These are phyloP conservation scores for Penicillium robsamsonii DNA, from an alignment of 495 filamentous ascomycete species.

Conservation along the genomic window DNA sequence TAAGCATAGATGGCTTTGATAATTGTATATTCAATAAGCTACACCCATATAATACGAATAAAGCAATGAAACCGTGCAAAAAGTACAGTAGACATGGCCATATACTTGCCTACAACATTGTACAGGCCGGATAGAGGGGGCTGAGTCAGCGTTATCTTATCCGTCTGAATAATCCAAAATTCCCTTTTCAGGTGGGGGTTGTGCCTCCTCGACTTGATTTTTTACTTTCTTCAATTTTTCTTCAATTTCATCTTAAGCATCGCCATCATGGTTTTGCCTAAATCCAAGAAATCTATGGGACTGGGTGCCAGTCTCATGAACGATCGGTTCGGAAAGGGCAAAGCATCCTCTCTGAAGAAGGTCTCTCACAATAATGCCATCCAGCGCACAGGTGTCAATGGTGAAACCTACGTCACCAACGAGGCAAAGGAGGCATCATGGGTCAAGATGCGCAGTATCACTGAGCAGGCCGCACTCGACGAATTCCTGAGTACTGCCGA, in stretches of 20 bases:
- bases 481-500: constrained; percentile 84
- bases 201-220: constrained; percentile 16
- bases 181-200: constrained; percentile 33
- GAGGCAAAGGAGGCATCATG: constrained; percentile 46
- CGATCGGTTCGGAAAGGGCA: constrained; percentile 87
- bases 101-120: neutral
- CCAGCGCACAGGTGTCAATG: constrained; percentile 42
- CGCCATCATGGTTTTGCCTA: constrained; percentile 80
- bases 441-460: constrained; percentile 94
- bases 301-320: constrained; percentile 93
- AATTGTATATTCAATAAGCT: neutral
- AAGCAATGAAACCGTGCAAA: neutral
- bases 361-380: constrained; percentile 60
- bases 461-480: constrained; percentile 93
- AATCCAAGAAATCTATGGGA: constrained; percentile 92
- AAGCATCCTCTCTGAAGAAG: constrained; percentile 67
- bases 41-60: neutral
- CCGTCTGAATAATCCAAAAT: constrained; percentile 36
- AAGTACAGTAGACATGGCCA: neutral
- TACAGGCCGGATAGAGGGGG: constrained; percentile 5
- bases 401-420: constrained; percentile 51
- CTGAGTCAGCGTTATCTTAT: constrained; percentile 37
- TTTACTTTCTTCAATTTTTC: constrained; percentile 14
- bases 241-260: constrained; percentile 15
- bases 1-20: neutral